Evolutionary conservation across 1,284 basidiomycete species (phyloP), one percentile per base, ranked within the genome.

Genomic region (Sanghuangporus weigelae): DNA sequence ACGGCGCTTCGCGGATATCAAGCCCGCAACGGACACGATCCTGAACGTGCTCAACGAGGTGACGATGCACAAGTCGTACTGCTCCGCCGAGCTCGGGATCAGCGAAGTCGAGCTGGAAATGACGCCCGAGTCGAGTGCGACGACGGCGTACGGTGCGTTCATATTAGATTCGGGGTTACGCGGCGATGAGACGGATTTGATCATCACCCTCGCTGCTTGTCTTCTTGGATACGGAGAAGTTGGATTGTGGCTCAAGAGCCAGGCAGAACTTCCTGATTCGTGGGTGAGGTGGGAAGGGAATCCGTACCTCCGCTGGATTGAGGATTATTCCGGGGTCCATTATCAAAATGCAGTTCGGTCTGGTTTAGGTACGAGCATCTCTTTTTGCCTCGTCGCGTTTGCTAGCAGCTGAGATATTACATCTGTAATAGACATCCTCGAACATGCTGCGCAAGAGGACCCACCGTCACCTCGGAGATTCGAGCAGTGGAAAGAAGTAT

Each of bases 141-240:
- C 88, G n/a, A 87, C 83, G 1, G 92, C 92, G 0, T 96, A 96
- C 71, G 91, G 92, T 1, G 87, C 89, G n/a, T 96, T 89, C 75
- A 80, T 96, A 35, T 76, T 96, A 26, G 90, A 96, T 72, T 78
- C 85, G 0, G 92, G 91, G 0, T 70, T 90, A 14, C 85, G 85
- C 72, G 88, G 89, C 3, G 92, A 95, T 71, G 74, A 85, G 12
- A 83, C 87, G 35, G 88, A 86, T 66, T 77, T 96, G 11, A 75
- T 92, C 23, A 87, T 97, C 72, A 92, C 93, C 0, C 83, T 96
- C 1, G 85, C 90, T 16, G 89, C 92, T 4, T 98, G 96, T 73
- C 79, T 97, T 12, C 77, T 97, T 0, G 96, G 96, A 0, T 98
- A 98, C 71, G 96, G 94, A n/a, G 93, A 97, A 73, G 92, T 96